Evolutionary conservation across 2,329 filamentous ascomycete genomes (phyloP).

Genomic region (Ustulina deusta): DNA sequence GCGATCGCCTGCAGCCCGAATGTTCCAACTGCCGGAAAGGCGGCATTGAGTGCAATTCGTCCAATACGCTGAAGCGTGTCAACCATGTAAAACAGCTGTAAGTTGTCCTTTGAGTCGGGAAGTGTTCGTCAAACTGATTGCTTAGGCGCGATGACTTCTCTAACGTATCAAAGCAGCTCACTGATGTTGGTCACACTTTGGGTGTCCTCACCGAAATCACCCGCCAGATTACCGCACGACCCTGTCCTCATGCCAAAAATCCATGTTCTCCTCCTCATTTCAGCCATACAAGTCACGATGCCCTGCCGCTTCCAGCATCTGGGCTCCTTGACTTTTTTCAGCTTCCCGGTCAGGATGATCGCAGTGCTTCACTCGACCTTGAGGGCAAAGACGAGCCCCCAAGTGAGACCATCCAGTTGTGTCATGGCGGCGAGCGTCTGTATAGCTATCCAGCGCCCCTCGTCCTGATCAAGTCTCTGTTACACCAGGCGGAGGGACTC

Average conservation of each 20-base stretch:
- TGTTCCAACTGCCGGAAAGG: conserved; percentile 39
- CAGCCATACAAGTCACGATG: conserved; percentile 9
- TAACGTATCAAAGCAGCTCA: conserved; percentile 37
- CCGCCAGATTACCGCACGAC: conserved; percentile 34
- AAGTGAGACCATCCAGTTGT: conserved; percentile 31
- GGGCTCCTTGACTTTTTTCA: conserved; percentile 20
- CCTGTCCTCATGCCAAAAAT: conserved; percentile 20
- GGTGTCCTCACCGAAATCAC: conserved; percentile 34
- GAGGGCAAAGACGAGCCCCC: neutral
- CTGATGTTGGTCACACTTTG: conserved; percentile 36
- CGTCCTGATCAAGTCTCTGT: conserved; percentile 37
- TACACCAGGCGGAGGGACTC: conserved; percentile 20
- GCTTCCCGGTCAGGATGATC: conserved; percentile 8
- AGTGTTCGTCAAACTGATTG: conserved; percentile 1
- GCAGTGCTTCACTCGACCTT: neutral
- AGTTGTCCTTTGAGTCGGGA: conserved; percentile 10
- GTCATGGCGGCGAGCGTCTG: conserved; percentile 38
- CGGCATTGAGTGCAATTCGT: conserved; percentile 38
- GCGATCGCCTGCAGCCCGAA: conserved; percentile 35
- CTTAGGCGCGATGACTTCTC: conserved; percentile 42
- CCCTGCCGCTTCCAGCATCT: conserved; percentile 17
- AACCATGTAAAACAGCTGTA: conserved; percentile 43
- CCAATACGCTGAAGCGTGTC: conserved; percentile 37
- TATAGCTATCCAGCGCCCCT: conserved; percentile 42
- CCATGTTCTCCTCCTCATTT: conserved; percentile 4